Evolutionary conservation across 2,329 filamentous ascomycete species (phyloP), one percentile per base, ranked within the genome.

Genomic region (Fusarium agapanthi): DNA sequence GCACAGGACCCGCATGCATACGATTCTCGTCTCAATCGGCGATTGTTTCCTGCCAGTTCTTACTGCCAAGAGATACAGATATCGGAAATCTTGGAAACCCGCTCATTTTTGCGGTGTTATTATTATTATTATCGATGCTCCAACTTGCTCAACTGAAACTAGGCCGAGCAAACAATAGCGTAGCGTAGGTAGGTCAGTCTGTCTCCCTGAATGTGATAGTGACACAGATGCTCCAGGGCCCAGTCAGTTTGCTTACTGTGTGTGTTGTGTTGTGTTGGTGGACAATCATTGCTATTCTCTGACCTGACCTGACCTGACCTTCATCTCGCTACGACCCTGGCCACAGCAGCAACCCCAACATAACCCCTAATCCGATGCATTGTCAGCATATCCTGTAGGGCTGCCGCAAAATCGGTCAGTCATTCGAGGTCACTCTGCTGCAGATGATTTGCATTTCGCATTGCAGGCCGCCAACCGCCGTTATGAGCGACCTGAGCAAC

Each of bases 251-350:
- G 65, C 32, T 41, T 48, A 26, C 35, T 38, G 37, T 28, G 32
- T 48, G 28, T 24, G 67, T 61, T 40, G 28, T 24, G 67, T 61
- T 40, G 11, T 24, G 62, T 61, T 59, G 54, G 67, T 60, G 43
- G 63, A 54, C 55, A 71, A 59, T 69, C 54, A 41, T 56, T 58
- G 62, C 61, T 65, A 45, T 53, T 54, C 66, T 59, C 43, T 51
- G 67, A 38, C 51, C 50, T 44, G 67, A 38, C 51, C 50, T 44
- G 67, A 34, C 34, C 57, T 48, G 65, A 34, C 50, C 54, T 64
- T 74, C 74, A 76, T 76, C 69, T 76, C 74, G 69, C 75, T 75
- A 68, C 50, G 13, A 71, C 67, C 75, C 75, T 67, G 62, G 72
- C 65, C 60, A 57, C 38, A 34, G 34, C n/a, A 51, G 22, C 35